A percentile compares a stretch with the other conserved stretches of the same genome.
Evolutionary conservation across 306 rosid genomes (phyloP).

Genomic region (Urtica urens): DNA sequence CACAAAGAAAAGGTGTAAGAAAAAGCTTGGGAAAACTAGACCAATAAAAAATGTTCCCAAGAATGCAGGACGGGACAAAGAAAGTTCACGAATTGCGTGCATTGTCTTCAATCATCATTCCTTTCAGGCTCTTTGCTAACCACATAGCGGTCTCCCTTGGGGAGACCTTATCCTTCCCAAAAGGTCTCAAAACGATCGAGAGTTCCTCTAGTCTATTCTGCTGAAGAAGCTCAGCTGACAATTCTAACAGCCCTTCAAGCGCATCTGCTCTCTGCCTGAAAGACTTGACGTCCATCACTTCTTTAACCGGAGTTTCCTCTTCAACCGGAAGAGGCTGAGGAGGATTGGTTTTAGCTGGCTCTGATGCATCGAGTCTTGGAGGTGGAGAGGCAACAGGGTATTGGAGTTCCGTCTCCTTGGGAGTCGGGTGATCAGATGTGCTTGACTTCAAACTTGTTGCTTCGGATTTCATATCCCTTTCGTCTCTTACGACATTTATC

Average conservation of each 20-base stretch:
- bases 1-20: neutral
- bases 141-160: conserved; percentile 99
- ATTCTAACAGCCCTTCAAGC: conserved; percentile 87
- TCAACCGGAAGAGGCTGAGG: conserved; percentile 30
- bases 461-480: conserved; percentile 57
- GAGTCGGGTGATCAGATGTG: conserved; percentile 30
- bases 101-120: conserved; percentile 79
- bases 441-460: conserved; percentile 33
- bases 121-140: conserved; percentile 94
- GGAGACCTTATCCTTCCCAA: conserved; percentile 89
- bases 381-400: conserved; percentile 21
- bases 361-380: conserved; percentile 40
- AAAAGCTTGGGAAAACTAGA: conserved; percentile 21
- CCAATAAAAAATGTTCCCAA: conserved; percentile 19
- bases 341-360: conserved; percentile 28
- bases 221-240: conserved; percentile 91
- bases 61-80: conserved; percentile 9
- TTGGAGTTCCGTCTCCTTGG: conserved; percentile 37
- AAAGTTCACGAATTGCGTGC: conserved; percentile 45
- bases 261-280: conserved; percentile 95
- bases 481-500: conserved; percentile 65
- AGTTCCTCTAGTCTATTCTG: conserved; percentile 82
- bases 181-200: conserved; percentile 80
- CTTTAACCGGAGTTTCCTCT: conserved; percentile 56
- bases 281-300: conserved; percentile 73